Conservation (phyloP, 495 filamentous ascomycete species). For the Parathielavia hyrcaniae region DNA sequence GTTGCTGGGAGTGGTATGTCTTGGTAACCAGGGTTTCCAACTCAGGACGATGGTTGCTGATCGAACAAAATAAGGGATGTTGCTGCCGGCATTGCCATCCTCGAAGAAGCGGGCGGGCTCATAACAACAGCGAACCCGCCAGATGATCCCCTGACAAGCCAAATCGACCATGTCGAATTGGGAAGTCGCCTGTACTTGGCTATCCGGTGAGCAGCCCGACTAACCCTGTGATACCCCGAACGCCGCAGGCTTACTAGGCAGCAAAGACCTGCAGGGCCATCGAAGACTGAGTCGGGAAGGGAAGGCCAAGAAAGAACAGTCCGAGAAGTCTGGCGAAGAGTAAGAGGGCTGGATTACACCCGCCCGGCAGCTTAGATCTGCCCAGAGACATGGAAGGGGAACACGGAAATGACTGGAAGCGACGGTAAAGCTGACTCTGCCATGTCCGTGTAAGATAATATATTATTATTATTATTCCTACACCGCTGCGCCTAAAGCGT, state of each 20-base stretch:
- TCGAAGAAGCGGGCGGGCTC: constrained; percentile 65
- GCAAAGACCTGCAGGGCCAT: constrained; percentile 54
- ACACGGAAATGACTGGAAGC: neutral
- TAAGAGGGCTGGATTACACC: constrained; percentile 53
- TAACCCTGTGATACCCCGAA: neutral
- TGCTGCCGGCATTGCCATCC: constrained; percentile 70
- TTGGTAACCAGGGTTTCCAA: neutral
- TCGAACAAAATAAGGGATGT: constrained; percentile 52
- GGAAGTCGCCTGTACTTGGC: constrained; percentile 61
- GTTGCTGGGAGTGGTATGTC: constrained; percentile 66
- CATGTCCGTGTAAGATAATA: too few species aligned
- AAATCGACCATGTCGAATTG: constrained; percentile 52
- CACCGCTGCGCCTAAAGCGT: too few species aligned
- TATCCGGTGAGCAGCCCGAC: constrained; percentile 43
- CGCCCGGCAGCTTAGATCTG: constrained; percentile 38
- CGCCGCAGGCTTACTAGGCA: constrained; percentile 1
- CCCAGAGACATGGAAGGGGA: neutral
- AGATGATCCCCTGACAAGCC: constrained; percentile 44
- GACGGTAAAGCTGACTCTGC: too few species aligned
- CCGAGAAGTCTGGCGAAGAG: constrained; percentile 61
- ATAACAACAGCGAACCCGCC: constrained; percentile 64
- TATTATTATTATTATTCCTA: too few species aligned
- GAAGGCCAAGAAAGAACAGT: constrained; percentile 60
- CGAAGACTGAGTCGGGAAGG: constrained; percentile 52
- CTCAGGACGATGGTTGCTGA: neutral